phyloP scores from a whole-genome alignment of 2,329 filamentous ascomycete species.

The Karstenula rhodostoma region DNA sequence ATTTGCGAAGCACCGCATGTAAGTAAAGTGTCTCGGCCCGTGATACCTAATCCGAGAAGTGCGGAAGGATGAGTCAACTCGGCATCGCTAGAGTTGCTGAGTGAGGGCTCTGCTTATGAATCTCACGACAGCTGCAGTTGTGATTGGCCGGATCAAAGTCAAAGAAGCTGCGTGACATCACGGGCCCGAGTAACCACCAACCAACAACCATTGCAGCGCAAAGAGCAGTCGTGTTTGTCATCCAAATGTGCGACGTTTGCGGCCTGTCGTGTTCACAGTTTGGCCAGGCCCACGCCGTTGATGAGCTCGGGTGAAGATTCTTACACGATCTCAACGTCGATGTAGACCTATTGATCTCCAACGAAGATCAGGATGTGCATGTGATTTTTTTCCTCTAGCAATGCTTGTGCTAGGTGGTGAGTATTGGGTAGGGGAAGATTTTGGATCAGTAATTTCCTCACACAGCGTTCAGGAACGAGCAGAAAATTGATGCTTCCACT shows the following conservation, averaged over 20 bases:
- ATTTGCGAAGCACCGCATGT: neutral
- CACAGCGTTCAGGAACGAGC: too few relatives aligned
- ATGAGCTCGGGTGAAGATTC: neutral
- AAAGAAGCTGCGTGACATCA: neutral
- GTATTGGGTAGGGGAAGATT: too few relatives aligned
- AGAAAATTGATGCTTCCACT: too few relatives aligned
- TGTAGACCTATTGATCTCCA: too few relatives aligned
- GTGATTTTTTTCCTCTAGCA: too few relatives aligned
- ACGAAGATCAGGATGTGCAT: too few relatives aligned
- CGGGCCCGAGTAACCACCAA: neutral
- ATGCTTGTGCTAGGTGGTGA: too few relatives aligned
- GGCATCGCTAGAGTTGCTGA: neutral
- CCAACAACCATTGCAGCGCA: neutral
- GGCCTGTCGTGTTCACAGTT: neutral
- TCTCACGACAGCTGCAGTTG: neutral
- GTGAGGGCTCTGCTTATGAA: constrained; percentile 5
- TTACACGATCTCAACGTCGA: too few relatives aligned
- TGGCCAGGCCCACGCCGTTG: neutral
- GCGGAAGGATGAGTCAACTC: constrained; percentile 3
- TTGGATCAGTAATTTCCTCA: too few relatives aligned
- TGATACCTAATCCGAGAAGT: neutral
- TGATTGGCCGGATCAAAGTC: neutral
- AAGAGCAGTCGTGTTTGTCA: neutral
- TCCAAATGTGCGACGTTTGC: neutral
- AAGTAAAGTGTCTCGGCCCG: neutral